These are phyloP conservation scores for Durusdinium trenchii DNA, from an alignment of 73 alveolate genomes.

Conservation along the genomic window DNA sequence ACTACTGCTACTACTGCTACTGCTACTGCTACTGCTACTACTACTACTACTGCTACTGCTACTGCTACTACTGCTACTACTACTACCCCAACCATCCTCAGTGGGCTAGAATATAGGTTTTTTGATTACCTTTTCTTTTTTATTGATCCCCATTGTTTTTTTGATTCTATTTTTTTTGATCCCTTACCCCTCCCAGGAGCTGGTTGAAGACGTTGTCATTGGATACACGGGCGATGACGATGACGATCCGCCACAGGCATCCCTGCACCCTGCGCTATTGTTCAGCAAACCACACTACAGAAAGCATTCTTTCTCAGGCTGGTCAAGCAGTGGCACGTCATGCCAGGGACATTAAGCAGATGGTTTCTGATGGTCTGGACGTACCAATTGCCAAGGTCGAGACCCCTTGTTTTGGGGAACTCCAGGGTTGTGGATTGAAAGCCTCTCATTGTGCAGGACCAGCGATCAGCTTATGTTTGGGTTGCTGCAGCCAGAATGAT, in stretches of 20 bases:
- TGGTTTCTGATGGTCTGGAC: conserved; percentile 25
- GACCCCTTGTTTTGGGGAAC: not conserved
- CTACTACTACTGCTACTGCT: too few species aligned
- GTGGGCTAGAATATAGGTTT: too few species aligned
- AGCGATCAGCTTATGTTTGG: conserved; percentile 69
- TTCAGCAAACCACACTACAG: too few species aligned
- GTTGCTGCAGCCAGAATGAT: conserved; percentile 45
- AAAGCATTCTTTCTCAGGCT: too few species aligned
- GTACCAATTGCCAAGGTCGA: conserved; percentile 56
- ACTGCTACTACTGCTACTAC: too few species aligned
- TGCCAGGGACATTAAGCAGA: conserved; percentile 21
- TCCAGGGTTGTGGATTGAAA: not conserved
- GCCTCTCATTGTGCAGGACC: conserved; percentile 24
- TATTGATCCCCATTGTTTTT: too few species aligned
- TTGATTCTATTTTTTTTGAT: too few species aligned
- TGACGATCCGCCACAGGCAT: conserved; percentile 91
- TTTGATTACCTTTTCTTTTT: too few species aligned
- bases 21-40: too few species aligned
- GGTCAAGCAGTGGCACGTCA: conserved; percentile 20
- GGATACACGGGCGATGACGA: conserved; percentile 83
- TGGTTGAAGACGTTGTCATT: conserved; percentile 66
- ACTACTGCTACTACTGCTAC: too few species aligned
- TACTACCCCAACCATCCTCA: too few species aligned
- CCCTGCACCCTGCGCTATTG: too few species aligned
- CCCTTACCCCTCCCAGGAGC: not conserved